Base-by-base conservation (phyloP, 768 basidiomycete genomes). In the Suillus decipiens region DNA sequence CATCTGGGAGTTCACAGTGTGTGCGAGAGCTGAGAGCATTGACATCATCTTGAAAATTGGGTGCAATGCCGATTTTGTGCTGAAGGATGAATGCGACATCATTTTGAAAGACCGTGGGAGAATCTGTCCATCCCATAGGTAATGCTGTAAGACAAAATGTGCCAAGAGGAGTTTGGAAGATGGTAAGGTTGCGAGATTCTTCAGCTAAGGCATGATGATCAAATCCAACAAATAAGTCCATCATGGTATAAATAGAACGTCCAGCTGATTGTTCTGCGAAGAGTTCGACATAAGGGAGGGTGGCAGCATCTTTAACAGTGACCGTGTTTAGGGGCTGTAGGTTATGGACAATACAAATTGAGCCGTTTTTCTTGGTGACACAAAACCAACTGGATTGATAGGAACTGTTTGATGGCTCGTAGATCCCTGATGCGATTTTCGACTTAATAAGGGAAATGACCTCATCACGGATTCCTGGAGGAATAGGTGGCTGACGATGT, bases 91-190 rank as follows among this genome's bases (percentile, higher is more conserved):
- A 43, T n/a, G 72, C 72, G 5, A 81, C 69, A 63, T 80, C 73
- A 34, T 74, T 77, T 34, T 81, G 78, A 50, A 80, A 76, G 12
- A 79, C 78, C 0, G 72, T 72, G 0, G 75, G 72, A 1, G 78
- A 79, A 41, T 81, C 80, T 0, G 79, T 80, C 60, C 69, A 81
- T 0, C 81, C 82, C 77, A 78, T 79, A 0, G 80, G 81, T 0
- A 82, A 60, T 0, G 69, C 66, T 5, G 71, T 71, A 1, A 81
- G 70, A 0, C 73, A n/a, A n/a, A 43, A 43, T 8, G 19, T 43
- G 43, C 43, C 43, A 3, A 43, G 43, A 3, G 43, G 43, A 2
- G 67, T 68, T 5, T 60, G 60, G 48, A 69, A n/a, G n/a, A n/a
- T n/a, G n/a, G n/a, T n/a, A n/a, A n/a, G n/a, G n/a, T n/a, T n/a